Conservation (phyloP, 495 filamentous ascomycete species). For the Xylaria acuta region DNA sequence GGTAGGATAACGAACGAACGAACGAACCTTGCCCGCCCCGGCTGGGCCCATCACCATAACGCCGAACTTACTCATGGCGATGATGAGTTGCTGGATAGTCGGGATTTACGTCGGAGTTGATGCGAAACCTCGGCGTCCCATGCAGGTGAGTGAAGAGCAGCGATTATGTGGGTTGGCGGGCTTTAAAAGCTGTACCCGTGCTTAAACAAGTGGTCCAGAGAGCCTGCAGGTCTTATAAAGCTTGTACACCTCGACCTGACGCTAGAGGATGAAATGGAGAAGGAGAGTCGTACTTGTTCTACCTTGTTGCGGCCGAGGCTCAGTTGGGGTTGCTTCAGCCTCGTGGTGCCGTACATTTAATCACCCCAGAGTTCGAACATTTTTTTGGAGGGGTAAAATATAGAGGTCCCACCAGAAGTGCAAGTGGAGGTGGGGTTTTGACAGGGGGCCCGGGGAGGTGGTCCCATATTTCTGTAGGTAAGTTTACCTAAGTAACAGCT, state of each 20-base stretch:
- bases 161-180: background rate
- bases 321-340: conserved; percentile 32
- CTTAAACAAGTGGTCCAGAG: background rate
- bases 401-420: conserved; percentile 9
- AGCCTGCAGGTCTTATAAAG: background rate
- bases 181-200: background rate
- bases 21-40: conserved; percentile 78
- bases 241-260: background rate
- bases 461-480: background rate
- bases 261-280: no score
- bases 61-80: conserved; percentile 94
- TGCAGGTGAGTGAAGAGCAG: background rate
- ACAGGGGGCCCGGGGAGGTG: background rate
- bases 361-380: background rate
- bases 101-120: background rate
- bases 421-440: background rate
- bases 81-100: conserved; percentile 15
- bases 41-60: conserved; percentile 94
- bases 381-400: conserved; percentile 32
- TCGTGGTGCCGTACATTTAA: conserved; percentile 14
- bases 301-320: background rate
- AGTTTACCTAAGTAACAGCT: background rate
- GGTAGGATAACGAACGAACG: no score
- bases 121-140: background rate
- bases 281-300: background rate